A percentile compares a stretch with the other conserved stretches of the same genome.
Evolutionary conservation across 768 basidiomycete species (phyloP).

Genomic region (Pisolithus albus): DNA sequence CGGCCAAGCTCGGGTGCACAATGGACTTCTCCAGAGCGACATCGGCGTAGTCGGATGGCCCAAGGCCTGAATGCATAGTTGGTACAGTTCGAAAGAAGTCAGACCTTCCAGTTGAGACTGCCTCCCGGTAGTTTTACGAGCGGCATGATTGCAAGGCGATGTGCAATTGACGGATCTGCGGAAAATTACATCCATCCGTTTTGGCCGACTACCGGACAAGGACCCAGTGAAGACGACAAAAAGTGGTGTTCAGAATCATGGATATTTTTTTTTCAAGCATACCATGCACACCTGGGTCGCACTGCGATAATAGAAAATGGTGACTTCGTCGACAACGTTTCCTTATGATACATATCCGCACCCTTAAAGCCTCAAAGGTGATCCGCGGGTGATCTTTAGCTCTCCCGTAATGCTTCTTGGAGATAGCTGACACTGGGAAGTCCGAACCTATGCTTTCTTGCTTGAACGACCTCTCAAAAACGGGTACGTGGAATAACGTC

Average conservation of each 20-base stretch:
- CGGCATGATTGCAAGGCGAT: constrained; percentile 39
- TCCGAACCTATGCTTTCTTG: constrained; percentile 29
- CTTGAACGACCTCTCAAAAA: constrained; percentile 36
- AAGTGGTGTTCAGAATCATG: constrained; percentile 21
- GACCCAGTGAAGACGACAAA: constrained; percentile 61
- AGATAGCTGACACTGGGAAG: constrained; percentile 30
- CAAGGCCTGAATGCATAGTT: constrained; percentile 45
- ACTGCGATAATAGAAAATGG: constrained; percentile 42
- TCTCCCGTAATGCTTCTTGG: constrained; percentile 15
- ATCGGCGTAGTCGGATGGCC: constrained; percentile 29
- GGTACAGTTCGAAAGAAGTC: constrained; percentile 46
- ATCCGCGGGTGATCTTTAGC: background rate
- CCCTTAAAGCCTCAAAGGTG: background rate
- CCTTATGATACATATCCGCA: constrained; percentile 13
- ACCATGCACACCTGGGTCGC: constrained; percentile 54
- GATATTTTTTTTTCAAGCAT: constrained; percentile 39
- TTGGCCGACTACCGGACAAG: constrained; percentile 43
- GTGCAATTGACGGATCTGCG: constrained; percentile 36
- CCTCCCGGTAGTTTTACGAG: constrained; percentile 23
- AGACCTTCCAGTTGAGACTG: constrained; percentile 47
- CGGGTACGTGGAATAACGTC: constrained; percentile 40
- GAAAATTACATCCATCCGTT: constrained; percentile 47
- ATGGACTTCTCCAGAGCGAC: constrained; percentile 10
- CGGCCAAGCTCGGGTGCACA: too few species aligned
- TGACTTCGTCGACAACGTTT: constrained; percentile 6